Evolutionary conservation across 1,284 basidiomycete species (phyloP).

Genomic region (Abortiporus biennis): DNA sequence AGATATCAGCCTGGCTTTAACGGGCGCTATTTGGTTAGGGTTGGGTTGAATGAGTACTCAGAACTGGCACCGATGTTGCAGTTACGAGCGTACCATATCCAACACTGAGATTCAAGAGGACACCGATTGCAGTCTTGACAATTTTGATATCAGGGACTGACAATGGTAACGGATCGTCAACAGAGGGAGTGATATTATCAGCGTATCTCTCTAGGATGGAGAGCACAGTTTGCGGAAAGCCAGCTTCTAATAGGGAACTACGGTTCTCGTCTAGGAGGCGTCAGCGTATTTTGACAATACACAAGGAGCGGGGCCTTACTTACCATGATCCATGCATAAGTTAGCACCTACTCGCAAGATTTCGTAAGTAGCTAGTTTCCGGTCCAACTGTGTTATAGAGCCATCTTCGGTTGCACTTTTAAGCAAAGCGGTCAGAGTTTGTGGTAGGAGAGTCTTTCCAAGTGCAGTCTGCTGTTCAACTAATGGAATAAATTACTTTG

Average conservation of each 20-base stretch:
- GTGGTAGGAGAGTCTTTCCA: constrained; percentile 57
- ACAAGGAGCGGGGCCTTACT: constrained; percentile 17
- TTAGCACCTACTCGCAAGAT: constrained; percentile 73
- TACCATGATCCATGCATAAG: constrained; percentile 76
- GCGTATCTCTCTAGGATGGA: constrained; percentile 65
- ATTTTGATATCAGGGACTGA: constrained; percentile 62
- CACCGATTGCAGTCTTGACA: constrained; percentile 73
- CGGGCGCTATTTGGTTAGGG: constrained; percentile 47
- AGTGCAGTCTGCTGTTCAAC: constrained; percentile 68
- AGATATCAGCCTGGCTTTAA: constrained; percentile 60
- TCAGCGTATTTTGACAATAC: too few species aligned
- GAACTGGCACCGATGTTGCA: too few species aligned
- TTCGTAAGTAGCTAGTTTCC: constrained; percentile 51
- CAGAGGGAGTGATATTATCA: constrained; percentile 41
- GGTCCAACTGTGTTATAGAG: constrained; percentile 36
- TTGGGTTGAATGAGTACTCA: neutral
- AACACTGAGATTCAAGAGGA: constrained; percentile 74
- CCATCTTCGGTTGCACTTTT: constrained; percentile 45
- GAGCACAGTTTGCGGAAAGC: constrained; percentile 60
- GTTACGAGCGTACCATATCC: constrained; percentile 65
- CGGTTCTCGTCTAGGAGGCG: constrained; percentile 52
- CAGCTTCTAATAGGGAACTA: constrained; percentile 58
- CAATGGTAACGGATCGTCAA: constrained; percentile 39
- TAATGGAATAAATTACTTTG: constrained; percentile 23
- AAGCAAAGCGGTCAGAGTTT: constrained; percentile 55